Base-by-base conservation (phyloP, 768 basidiomycete species). In the Pseudohyphozyma bogoriensis region DNA sequence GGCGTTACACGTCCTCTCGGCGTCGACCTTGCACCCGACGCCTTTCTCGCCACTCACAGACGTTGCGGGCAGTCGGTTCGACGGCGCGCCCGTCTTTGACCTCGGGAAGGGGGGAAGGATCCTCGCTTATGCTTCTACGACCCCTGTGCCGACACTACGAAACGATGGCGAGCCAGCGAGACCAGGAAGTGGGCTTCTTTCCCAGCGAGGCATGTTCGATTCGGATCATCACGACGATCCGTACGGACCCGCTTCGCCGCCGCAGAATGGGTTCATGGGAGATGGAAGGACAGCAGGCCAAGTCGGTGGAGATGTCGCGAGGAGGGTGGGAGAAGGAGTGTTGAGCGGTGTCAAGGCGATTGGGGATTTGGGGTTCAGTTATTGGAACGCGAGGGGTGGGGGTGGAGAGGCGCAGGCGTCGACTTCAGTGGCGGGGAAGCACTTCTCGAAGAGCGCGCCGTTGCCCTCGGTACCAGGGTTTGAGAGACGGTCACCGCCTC, bases 371-470 rank as follows among this genome's bases (percentile, higher is more conserved):
- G 62, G 64, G 8, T 42, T 45, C 44, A 53, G 32, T 24, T 62
- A 62, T 44, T 60, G 58, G 51, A 33, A 44, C 40, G n/a, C 56
- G 37, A 52, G 58, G 26, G 46, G 16, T 15, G 31, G 20, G 22
- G 24, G 40, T n/a, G 24, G 26, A 26, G 36, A 7, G 18, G 28
- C 13, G 18, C 32, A 15, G 1, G 20, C 40, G 22, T 12, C 35
- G 6, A 16, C 24, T 7, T 22, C 9, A n/a, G 36, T 16, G 33
- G 44, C 12, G 1, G 22, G 6, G 18, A 45, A 50, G 31, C 40
- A 5, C 9, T 51, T 69, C 20, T 62, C 60, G 15, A 69, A 51
- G 52, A 66, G 65, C 16, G 68, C 68, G 4, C 68, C 68, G 20
- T 49, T 24, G 3, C 46, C 59, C 4, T 31, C 36, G 26, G 29